Percentiles rank a stretch among this genome's conserved stretches.
Conservation (phyloP, 1,284 basidiomycete species). For the Wallemia mellicola region DNA sequence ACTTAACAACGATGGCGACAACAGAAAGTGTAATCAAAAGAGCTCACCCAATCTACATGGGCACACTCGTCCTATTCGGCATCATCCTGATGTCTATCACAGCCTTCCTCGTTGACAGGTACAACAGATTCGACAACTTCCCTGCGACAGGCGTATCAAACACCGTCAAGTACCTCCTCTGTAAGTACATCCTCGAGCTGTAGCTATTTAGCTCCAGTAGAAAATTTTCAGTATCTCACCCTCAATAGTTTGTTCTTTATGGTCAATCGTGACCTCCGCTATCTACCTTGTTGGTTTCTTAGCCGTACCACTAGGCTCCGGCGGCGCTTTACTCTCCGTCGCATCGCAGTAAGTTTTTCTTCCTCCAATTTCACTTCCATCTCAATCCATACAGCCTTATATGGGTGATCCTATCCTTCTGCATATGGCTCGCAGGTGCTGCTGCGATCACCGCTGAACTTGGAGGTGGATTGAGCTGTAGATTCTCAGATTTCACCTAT, state of each 20-base stretch:
- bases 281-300: conserved; percentile 28
- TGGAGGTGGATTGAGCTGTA: conserved; percentile 35
- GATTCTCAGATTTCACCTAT: background rate
- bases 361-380: background rate
- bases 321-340: conserved; percentile 26
- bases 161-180: conserved; percentile 32
- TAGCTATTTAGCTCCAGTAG: no score
- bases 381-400: conserved; percentile 3
- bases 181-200: no score
- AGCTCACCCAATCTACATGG: conserved; percentile 26
- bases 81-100: conserved; percentile 31
- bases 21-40: conserved; percentile 13
- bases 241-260: conserved; percentile 14
- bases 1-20: no score
- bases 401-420: conserved; percentile 29
- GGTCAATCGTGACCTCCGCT: conserved; percentile 30
- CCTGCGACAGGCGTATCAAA: conserved; percentile 23
- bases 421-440: conserved; percentile 34
- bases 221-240: background rate
- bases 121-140: conserved; percentile 21
- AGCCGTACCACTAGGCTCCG: conserved; percentile 12
- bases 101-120: conserved; percentile 25
- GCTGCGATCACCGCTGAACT: conserved; percentile 32
- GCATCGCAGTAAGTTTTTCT: conserved; percentile 32
- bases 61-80: conserved; percentile 25